Conservation (phyloP, 805 yeast genomes). For the Blastobotrys robertii region DNA sequence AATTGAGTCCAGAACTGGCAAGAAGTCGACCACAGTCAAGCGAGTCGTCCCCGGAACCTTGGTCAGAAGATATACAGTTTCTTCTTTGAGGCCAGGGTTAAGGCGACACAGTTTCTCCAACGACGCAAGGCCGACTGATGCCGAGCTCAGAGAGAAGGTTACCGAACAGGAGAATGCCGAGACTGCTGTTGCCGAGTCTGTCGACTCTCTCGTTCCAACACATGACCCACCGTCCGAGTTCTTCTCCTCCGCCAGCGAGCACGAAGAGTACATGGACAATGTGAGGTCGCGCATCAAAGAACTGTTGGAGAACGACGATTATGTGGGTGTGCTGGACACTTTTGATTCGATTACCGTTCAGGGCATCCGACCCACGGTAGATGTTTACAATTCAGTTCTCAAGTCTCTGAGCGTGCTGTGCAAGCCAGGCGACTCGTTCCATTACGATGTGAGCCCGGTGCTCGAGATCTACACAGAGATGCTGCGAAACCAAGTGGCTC, state of each 20-base stretch:
- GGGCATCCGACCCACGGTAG: not conserved
- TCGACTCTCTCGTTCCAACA: not conserved
- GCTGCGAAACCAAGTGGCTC: slow-evolving; percentile 17
- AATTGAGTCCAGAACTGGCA: not conserved
- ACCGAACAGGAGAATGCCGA: no score
- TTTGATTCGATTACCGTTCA: slow-evolving; percentile 1
- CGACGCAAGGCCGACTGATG: no score
- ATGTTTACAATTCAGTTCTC: not conserved
- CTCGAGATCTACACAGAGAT: slow-evolving; percentile 23
- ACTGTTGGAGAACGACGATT: not conserved
- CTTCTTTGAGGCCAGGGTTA: no score
- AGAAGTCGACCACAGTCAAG: not conserved
- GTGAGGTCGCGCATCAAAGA: not conserved
- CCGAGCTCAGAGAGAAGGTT: no score
- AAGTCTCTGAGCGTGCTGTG: slow-evolving; percentile 3
- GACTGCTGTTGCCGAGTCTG: no score
- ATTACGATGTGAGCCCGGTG: slow-evolving; percentile 16
- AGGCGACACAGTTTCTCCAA: no score
- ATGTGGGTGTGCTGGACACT: not conserved
- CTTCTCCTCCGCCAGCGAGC: no score
- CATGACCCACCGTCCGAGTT: not conserved
- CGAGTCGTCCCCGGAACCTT: no score
- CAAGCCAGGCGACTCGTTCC: not conserved
- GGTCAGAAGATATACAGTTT: no score
- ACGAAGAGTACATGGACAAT: slow-evolving; percentile 6